phyloP scores from a whole-genome alignment of 305 asterid genomes.

The Fraxinus velutina region DNA sequence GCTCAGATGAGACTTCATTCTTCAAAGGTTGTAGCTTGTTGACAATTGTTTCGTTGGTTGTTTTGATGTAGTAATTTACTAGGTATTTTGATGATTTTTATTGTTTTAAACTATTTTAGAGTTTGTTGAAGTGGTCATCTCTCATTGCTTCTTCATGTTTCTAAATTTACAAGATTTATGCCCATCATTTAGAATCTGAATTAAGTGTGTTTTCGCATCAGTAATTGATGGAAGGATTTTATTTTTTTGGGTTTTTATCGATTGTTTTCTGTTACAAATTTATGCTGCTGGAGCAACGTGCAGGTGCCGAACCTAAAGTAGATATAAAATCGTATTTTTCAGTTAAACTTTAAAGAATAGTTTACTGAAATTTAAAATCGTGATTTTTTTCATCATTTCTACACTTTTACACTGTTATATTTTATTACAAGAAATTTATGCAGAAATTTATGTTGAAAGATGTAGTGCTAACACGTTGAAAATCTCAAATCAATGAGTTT shows the following conservation, averaged over 20 bases:
- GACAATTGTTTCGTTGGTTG: background rate
- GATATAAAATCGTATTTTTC: background rate
- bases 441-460: background rate
- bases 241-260: background rate
- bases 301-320: background rate
- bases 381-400: background rate
- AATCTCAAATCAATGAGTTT: background rate
- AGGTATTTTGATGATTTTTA: background rate
- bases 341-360: background rate
- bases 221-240: background rate
- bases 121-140: background rate
- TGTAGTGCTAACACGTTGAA: background rate
- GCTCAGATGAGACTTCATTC: background rate
- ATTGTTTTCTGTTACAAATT: slow-evolving; percentile 3
- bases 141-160: background rate
- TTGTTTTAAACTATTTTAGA: background rate
- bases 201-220: background rate
- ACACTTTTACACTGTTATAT: background rate
- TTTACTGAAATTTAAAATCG: background rate
- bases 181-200: background rate
- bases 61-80: background rate
- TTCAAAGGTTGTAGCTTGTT: background rate
- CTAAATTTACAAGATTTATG: background rate
- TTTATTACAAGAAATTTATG: background rate
- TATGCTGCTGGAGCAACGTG: background rate